These are phyloP conservation scores for Colletotrichum higginsianum DNA, from an alignment of 2,329 filamentous ascomycete species.

Conservation along the genomic window DNA sequence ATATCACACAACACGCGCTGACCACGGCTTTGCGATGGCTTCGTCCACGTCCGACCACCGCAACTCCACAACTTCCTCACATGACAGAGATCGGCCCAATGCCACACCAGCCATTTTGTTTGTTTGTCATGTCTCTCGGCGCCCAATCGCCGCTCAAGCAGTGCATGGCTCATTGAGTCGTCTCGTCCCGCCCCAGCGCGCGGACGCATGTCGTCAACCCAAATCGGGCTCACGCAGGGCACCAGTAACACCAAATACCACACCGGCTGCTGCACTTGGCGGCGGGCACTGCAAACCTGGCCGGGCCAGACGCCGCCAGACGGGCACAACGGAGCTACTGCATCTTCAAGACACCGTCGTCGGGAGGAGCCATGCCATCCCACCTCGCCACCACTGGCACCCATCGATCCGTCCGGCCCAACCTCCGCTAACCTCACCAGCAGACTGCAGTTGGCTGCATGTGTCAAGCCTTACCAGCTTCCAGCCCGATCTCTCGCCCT, in stretches of 20 bases:
- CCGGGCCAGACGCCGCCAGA: slow-evolving; percentile 13
- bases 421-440: slow-evolving; percentile 24
- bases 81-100: slow-evolving; percentile 13
- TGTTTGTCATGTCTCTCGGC: slow-evolving; percentile 19
- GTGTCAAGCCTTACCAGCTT: slow-evolving; percentile 9
- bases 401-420: slow-evolving; percentile 19
- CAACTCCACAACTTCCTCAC: neutral
- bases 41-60: slow-evolving; percentile 3
- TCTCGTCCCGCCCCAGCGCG: neutral
- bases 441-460: neutral
- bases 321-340: slow-evolving; percentile 25
- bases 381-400: neutral
- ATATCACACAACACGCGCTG: slow-evolving; percentile 11
- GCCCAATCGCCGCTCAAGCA: slow-evolving; percentile 24
- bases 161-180: slow-evolving; percentile 3
- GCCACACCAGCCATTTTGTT: slow-evolving; percentile 30
- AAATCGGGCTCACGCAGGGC: slow-evolving; percentile 32
- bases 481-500: slow-evolving; percentile 1
- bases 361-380: slow-evolving; percentile 42
- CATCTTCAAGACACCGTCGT: slow-evolving; percentile 32
- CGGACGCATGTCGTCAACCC: slow-evolving; percentile 29
- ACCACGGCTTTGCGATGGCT: slow-evolving; percentile 33
- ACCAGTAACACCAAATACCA: slow-evolving; percentile 24
- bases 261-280: slow-evolving; percentile 6
- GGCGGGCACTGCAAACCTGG: slow-evolving; percentile 9